Evolutionary conservation across 768 basidiomycete genomes (phyloP), one percentile per base, ranked within the genome.

Genomic region (Podaxis carcinomalis): DNA sequence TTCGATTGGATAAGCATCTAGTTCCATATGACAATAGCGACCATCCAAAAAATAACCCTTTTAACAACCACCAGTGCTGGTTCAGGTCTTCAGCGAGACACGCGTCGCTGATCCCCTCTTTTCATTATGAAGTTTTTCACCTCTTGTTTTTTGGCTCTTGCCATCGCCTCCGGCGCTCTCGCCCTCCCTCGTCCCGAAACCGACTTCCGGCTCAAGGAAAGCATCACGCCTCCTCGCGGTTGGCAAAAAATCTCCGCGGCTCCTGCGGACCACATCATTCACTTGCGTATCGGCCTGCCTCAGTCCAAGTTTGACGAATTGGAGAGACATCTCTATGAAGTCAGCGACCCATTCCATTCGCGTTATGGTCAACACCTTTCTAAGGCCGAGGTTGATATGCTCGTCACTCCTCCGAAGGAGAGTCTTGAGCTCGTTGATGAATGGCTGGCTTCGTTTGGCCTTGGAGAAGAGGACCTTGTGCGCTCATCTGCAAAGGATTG

Each of bases 401-500:
- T 89, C 49, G 79, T 89, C 55, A 77, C 83, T 19, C 90, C 89
- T 2, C 78, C 80, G 64, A 74, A 75, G 0, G 77, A 80, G 53
- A 86, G 82, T 52, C 62, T 88, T 14, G 68, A 77, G 36, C 67
- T 75, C 3, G 87, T 91, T 35, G 75, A 82, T 39, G 77, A 80
- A 64, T 92, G 90, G 89, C 75, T 91, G 13, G 73, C 73, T 0
- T 77, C 76, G 2, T 78, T 87, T 60, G 87, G 84, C 35, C 71
- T 90, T 27, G 62, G 66, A 14, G 80, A 82, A 47, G 68, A 76
- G 42, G 77, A 81, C 58, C 64, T 84, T 21, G 63, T 72, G 44
- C 82, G 83, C 7, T 88, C 89, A 10, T 79, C 86, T 2, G 87
- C 88, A 0, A 78, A 81, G 51, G 89, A 90, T 63, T 92, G 88